Evolutionary conservation across 352 stramenopile species (phyloP), one percentile per base, ranked within the genome.

Genomic region (Blastocystis sp.): DNA sequence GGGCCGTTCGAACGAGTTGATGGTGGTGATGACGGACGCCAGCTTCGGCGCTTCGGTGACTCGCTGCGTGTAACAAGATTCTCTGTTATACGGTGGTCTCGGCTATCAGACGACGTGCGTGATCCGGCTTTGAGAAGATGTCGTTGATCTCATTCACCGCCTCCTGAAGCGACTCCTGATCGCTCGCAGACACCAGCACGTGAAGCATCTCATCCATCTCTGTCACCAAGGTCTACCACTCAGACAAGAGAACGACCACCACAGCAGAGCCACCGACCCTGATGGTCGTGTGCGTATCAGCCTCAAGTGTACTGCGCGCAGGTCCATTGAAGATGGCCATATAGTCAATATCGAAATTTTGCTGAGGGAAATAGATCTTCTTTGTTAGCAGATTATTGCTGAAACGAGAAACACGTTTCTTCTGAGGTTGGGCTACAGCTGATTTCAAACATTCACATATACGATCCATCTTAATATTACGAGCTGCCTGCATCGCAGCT

Each of bases 331-430:
- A 84, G 39, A 84, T 84, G 34, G 20, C 34, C 37, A 34, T 13
- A 45, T 84, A 84, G 73, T 84, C 73, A 41, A 84, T 84, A 45
- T 84, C 73, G 47, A 39, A 34, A 29, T 84, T 66, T 45, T 84
- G 47, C 34, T 69, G 50, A 47, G 73, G 73, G 34, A 68, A 84
- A 29, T 84, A 84, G 34, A 84, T 63, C 55, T 84, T 84, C 53
- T 84, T 84, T 41, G 73, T 84, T 45, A 84, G 53, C 29, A 84
- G n/a, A 45, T 23, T 45, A 45, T 43, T 84, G 55, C 73, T 84
- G 47, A 84, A 84, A 11, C 73, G 73, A 50, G 73, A 84, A 9
- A 29, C 20, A 23, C 29, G 26, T n/a, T 47, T 47, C 70, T 80
- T 80, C 7, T 39, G 45, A 80, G 45, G 34, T 20, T 20, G 15